Base-by-base conservation (phyloP, 2,329 filamentous ascomycete genomes). In the Penicillium fuscoglaucum region DNA sequence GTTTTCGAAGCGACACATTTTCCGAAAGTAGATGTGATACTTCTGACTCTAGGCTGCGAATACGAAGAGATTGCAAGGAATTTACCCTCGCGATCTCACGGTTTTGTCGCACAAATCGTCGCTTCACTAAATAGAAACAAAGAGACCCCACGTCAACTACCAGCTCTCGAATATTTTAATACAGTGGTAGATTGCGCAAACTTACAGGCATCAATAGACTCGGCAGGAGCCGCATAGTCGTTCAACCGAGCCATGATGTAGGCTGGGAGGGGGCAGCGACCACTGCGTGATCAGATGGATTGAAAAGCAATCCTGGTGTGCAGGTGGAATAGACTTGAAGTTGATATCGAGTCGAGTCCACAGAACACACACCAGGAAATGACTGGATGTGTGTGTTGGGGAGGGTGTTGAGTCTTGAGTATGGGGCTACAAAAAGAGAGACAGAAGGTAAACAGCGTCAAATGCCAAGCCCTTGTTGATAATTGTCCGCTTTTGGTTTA, bases 1-100 rank as follows among this genome's bases (percentile, higher is more conserved):
- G 80, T 70, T 87, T 83, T 53, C 84, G 79, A 9, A 88, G 76
- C 3, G 81, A 78, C 21, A 87, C 75, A 64, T 88, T 88, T 59
- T 88, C 84, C 29, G 82, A 77, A 41, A 87, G 77, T 10, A 88
- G 76, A 50, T 84, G 80, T 40, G 83, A 82, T 40, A 84, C 79
- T 67, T 88, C 85, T n/a, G 80, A 78, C 69, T 88, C 85, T 51
- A 88, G 79, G 56, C 78, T 82, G 58, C 86, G 84, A 59, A 88
- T 88, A 48, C 84, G 84, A 49, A 87, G 77, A 4, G 84, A 87
- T 70, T 88, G 86, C 55, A 80, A 81, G 7, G 86, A 87, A 68
- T 88, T 88, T 60, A 80, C 83, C 63, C 83, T 80, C 58, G 85
- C 85, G 58, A 88, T 83, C 69, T 88, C 86, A 65, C 86, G 83